Conservation (phyloP, 2,329 filamentous ascomycete species). For the Diplocarpon mali region DNA sequence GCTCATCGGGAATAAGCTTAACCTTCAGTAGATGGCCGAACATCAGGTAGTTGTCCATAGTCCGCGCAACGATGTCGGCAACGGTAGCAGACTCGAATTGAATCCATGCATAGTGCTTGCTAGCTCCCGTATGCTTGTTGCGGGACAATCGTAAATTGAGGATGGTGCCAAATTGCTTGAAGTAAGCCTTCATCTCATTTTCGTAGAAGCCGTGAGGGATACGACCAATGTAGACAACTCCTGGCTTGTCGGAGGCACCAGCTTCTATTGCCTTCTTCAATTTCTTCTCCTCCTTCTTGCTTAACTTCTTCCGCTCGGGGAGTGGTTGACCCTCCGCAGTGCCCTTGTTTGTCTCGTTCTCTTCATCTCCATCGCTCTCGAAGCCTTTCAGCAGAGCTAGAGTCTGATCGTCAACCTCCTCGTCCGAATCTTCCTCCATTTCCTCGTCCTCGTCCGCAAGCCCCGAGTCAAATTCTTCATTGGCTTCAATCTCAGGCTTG, state of each 20-base stretch:
- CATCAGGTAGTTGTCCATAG: slow-evolving; percentile 95
- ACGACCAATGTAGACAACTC: slow-evolving; percentile 81
- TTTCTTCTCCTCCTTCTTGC: slow-evolving; percentile 39
- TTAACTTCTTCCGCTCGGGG: slow-evolving; percentile 29
- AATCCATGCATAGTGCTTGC: slow-evolving; percentile 91
- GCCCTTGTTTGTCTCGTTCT: slow-evolving; percentile 29
- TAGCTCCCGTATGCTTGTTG: slow-evolving; percentile 82
- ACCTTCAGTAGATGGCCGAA: slow-evolving; percentile 92
- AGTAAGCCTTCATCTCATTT: slow-evolving; percentile 87
- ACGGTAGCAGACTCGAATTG: slow-evolving; percentile 70
- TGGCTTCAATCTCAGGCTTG: slow-evolving; percentile 7
- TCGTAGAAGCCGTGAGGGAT: slow-evolving; percentile 97
- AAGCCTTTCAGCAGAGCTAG: slow-evolving; percentile 42
- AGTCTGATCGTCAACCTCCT: slow-evolving; percentile 39
- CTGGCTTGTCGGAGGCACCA: slow-evolving; percentile 45
- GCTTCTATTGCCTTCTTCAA: slow-evolving; percentile 33
- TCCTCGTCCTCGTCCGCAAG: slow-evolving; percentile 11
- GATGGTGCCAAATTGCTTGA: slow-evolving; percentile 84
- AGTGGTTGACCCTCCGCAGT: slow-evolving; percentile 33
- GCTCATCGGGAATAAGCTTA: slow-evolving; percentile 62
- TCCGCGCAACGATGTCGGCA: slow-evolving; percentile 86
- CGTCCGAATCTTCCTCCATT: slow-evolving; percentile 21
- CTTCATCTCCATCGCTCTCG: slow-evolving; percentile 42
- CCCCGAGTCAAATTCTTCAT: slow-evolving; percentile 7
- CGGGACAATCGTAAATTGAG: slow-evolving; percentile 69